Percentiles rank a stretch among this genome's conserved stretches.
Evolutionary conservation across 73 alveolate genomes (phyloP).

Genomic region (Paramecium pentaurelia): DNA sequence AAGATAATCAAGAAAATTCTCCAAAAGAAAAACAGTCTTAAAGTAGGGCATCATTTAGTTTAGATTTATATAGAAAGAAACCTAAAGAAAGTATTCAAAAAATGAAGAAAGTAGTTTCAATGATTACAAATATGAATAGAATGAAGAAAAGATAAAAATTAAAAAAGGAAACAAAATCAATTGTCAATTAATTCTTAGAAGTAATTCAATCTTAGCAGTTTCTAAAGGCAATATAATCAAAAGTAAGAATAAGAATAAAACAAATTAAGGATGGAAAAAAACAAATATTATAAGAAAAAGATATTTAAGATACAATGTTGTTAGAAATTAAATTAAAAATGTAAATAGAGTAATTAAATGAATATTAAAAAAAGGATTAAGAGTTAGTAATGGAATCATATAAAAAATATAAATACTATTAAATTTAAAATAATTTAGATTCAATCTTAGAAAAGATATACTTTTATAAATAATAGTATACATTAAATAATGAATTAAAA

Average conservation of each 20-base stretch:
- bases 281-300: neutral
- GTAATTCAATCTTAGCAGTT: neutral
- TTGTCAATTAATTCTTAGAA: neutral
- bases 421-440: neutral
- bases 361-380: neutral
- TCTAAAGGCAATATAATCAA: neutral
- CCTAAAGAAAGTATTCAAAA: neutral
- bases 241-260: neutral
- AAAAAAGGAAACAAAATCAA: neutral
- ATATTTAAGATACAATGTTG: neutral
- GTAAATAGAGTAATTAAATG: neutral
- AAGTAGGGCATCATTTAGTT: neutral
- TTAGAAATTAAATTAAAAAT: neutral
- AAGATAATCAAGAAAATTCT: neutral
- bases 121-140: neutral
- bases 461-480: neutral
- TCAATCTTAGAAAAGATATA: neutral
- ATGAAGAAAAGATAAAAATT: neutral
- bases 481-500: neutral
- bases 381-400: neutral
- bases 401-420: constrained; percentile 5
- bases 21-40: neutral
- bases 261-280: constrained; percentile 1
- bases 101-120: neutral
- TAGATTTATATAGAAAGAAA: neutral